Evolutionary conservation across 139 green algal genomes (phyloP).

Genomic region (Penium margaritaceum): DNA sequence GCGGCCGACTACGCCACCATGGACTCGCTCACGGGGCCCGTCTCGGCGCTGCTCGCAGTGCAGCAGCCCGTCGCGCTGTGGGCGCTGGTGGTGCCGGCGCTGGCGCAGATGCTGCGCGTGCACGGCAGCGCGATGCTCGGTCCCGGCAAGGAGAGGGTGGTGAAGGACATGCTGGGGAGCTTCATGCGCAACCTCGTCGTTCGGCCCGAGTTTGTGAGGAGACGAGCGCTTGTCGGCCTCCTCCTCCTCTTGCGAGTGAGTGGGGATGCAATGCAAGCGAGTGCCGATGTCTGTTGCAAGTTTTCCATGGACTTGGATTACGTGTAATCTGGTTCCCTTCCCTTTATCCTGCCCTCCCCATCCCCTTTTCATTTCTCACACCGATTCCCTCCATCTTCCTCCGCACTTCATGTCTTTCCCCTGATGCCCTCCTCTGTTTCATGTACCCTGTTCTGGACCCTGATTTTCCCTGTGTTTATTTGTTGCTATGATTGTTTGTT

Average conservation of each 20-base stretch:
- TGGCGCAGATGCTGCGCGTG: slow-evolving; percentile 4
- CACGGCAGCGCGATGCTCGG: not conserved
- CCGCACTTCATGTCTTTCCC: not conserved
- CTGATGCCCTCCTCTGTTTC: not conserved
- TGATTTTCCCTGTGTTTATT: too few species aligned
- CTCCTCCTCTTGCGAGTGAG: not conserved
- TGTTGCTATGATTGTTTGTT: too few species aligned
- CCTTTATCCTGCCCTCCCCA: not conserved
- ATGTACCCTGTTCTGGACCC: not conserved
- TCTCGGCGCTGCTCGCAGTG: slow-evolving; percentile 13
- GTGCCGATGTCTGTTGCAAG: not conserved
- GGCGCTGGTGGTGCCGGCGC: not conserved
- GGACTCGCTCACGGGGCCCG: slow-evolving; percentile 17
- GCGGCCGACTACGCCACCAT: slow-evolving; percentile 25
- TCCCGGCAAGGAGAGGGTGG: not conserved
- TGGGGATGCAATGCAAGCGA: not conserved
- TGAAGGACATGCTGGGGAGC: slow-evolving; percentile 5
- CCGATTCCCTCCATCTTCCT: not conserved
- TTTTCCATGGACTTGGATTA: not conserved
- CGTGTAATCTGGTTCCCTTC: not conserved
- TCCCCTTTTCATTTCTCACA: not conserved
- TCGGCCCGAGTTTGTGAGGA: slow-evolving; percentile 1
- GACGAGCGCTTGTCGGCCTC: not conserved
- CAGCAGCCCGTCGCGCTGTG: not conserved
- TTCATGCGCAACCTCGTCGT: not conserved